A percentile compares a stretch with the other conserved stretches of the same genome.
These are phyloP conservation scores for Chrysoporthe austroafricana DNA, from an alignment of 2,329 filamentous ascomycete genomes.

Conservation along the genomic window DNA sequence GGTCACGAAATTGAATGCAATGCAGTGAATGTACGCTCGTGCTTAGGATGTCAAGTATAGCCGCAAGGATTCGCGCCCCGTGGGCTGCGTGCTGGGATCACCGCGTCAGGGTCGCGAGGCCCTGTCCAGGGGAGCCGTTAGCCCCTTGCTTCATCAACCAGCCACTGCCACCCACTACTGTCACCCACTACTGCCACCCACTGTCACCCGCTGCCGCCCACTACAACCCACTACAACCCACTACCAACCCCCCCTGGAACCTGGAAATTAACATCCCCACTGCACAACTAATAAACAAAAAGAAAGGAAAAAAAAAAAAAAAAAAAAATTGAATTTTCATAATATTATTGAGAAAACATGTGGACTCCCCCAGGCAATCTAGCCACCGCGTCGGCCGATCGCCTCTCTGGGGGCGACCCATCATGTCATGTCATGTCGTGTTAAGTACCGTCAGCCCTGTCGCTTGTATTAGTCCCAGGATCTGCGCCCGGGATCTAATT, in stretches of 20 bases:
- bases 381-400: neutral
- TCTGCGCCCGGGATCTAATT: neutral
- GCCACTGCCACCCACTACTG: neutral
- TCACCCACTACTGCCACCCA: too few species aligned
- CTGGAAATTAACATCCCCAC: neutral
- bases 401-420: too few species aligned
- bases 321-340: neutral
- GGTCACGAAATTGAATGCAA: neutral
- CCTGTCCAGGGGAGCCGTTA: neutral
- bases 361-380: too few species aligned
- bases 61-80: constrained; percentile 5
- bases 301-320: neutral
- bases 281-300: neutral
- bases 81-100: too few species aligned
- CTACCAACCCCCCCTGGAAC: neutral
- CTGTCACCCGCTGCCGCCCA: too few species aligned
- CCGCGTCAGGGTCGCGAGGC: constrained; percentile 9
- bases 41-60: too few species aligned
- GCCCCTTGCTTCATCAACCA: neutral
- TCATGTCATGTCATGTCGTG: too few species aligned
- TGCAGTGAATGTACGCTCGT: neutral
- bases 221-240: too few species aligned
- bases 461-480: constrained; percentile 6
- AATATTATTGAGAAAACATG: neutral
- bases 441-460: constrained; percentile 6